Evolutionary conservation across 2,329 filamentous ascomycete genomes (phyloP), one percentile per base, ranked within the genome.

Genomic region (Microsporum canis): DNA sequence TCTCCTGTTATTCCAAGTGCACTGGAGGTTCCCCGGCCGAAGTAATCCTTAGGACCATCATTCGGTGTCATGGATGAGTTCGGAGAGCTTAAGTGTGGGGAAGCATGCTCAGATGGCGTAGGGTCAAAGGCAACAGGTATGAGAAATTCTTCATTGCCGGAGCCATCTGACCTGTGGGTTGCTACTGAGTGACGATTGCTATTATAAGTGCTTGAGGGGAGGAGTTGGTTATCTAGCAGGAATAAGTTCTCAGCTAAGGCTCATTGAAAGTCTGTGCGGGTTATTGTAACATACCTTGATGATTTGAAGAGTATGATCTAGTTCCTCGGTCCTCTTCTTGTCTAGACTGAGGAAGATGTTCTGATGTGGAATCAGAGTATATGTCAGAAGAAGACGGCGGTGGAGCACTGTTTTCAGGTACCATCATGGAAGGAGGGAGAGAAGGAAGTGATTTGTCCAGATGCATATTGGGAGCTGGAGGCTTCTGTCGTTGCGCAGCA

Each of bases 361-460:
- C 73, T n/a, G 68, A 63, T 17, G 67, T 63, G 27, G 65, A 60
- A 39, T 91, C 88, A 51, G 83, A 85, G 2, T 86, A 85, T 5
- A 82, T 85, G 63, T 88, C 85, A 36, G 82, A 84, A 43, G 38
- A 41, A 7, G 58, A 17, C 27, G 33, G 36, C 34, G 34, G 82
- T 41, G 76, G 70, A 65, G 81, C 83, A 67, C 84, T 89, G 4
- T 43, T 34, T 5, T 57, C 55, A 57, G 55, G 34, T 31, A 34
- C 51, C 36, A 57, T 39, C 55, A 57, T 57, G 5, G 36, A 41
- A 5, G 89, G 88, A 34, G 92, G 94, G 29, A 97, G 80, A 31
- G 94, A 94, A 23, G 94, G 94, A 39, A 99, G 78, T 5, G 91
- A 95, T 73, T 97, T 97, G 72, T 99, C 92, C 43, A 88, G 84